Evolutionary conservation across 371 early-diverging fungal species (phyloP), one percentile per base, ranked within the genome.

Genomic region (Mucor velutinosus): DNA sequence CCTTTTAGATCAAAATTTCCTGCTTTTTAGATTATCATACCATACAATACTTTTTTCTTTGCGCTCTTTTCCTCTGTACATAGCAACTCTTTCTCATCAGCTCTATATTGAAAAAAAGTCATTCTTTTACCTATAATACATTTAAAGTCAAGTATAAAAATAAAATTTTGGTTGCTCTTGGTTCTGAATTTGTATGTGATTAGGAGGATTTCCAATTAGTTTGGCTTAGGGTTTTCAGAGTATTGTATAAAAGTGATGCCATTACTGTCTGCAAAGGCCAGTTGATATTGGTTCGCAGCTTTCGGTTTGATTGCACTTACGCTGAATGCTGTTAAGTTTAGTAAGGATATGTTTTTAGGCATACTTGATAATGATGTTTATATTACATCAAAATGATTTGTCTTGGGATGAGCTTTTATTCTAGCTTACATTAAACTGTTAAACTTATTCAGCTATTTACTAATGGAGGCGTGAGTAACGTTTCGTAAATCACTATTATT

Each of bases 1-100:
- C 73, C 77, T 17, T 79, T 76, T 41, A 66, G 73, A 19, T 71
- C 79, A n/a, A 74, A 77, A 37, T 81, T 81, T 49, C 82, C 82
- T 63, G 79, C 79, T 27, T 79, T 81, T 61, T 76, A 76, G 12
- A 61, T 49, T 53, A 43, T 62, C 57, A 57, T 57, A 57, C 57
- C 57, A 32, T 11, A 12, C 10, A 30, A 29, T 27, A 15, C 25
- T 55, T 55, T 25, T 55, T 55, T 30, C 17, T 21, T 55, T 53
- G 14, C n/a, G 15, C 15, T 6, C 55, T 27, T 2, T 15, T 27
- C 53, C 14, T 27, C 55, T 55, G 55, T 55, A 55, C 17, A 55
- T 55, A 55, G 17, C 41, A 41, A 15, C 41, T 55, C 55, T 47
- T 11, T 4, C 8, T 47, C 19, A 47, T 19, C 8, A 21, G n/a